These are phyloP conservation scores for Arachnomyces sp. DNA, from an alignment of 2,329 filamentous ascomycete genomes.

Conservation along the genomic window DNA sequence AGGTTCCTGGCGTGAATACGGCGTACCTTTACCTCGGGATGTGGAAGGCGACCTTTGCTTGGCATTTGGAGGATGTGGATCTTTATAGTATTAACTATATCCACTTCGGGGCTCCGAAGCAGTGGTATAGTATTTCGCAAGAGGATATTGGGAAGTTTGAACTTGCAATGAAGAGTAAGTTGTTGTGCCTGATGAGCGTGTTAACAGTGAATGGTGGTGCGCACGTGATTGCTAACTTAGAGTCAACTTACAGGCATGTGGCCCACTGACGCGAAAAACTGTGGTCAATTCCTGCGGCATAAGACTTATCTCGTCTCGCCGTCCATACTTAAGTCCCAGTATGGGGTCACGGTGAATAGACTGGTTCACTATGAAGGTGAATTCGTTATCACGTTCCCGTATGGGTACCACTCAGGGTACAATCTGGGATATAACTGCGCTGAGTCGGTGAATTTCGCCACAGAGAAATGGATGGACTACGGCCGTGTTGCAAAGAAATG, in stretches of 20 bases:
- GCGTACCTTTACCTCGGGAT: constrained; percentile 96
- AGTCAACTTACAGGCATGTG: constrained; percentile 52
- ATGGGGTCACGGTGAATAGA: constrained; percentile 92
- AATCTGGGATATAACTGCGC: constrained; percentile 98
- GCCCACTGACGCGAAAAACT: constrained; percentile 90
- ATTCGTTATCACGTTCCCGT: constrained; percentile 97
- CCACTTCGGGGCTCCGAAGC: constrained; percentile 95
- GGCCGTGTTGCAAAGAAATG: constrained; percentile 94
- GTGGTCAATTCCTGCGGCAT: constrained; percentile 90
- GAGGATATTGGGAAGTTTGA: constrained; percentile 89
- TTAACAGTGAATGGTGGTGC: background rate
- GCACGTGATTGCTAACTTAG: constrained; percentile 4
- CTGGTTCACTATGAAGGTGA: constrained; percentile 92
- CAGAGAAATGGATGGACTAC: constrained; percentile 90
- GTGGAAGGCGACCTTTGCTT: constrained; percentile 99
- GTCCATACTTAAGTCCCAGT: constrained; percentile 74
- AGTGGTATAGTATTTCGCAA: constrained; percentile 99
- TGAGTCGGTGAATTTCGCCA: constrained; percentile 95
- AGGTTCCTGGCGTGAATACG: constrained; percentile 95
- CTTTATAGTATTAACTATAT: constrained; percentile 99
- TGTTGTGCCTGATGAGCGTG: no score
- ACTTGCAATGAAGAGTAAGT: constrained; percentile 72
- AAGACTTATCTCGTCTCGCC: constrained; percentile 97
- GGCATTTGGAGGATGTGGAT: constrained; percentile 97
- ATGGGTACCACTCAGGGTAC: constrained; percentile 96